Evolutionary conservation across 257 asterid species (phyloP), one percentile per base, ranked within the genome.

Genomic region (Lavandula angustifolia): DNA sequence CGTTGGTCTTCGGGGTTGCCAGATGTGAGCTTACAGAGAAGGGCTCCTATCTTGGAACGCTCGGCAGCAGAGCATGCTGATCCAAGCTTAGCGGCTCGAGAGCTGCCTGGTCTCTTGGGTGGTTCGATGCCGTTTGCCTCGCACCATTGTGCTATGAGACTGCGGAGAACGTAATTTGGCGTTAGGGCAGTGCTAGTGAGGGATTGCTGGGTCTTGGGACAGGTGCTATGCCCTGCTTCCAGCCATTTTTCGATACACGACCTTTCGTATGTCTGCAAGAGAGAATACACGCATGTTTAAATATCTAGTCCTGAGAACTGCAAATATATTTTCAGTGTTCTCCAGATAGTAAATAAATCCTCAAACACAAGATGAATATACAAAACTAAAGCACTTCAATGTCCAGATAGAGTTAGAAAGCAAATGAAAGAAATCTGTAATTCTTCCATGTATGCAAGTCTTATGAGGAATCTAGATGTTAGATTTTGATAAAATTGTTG

Each of bases 141-240:
- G 41, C 99, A 94, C 99, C 99, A 94, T 67, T 90, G 99, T 1
- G 87, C 88, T 63, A 94, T 90, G 43, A 94, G 95, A 72, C 99
- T 94, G 44, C 98, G 95, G 13, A 90, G 92, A 60, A 87, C 99
- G 18, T 90, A 94, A 55, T 94, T 94, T 54, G 99, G 99, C 9
- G 99, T 90, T 29, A 94, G 84, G 46, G 81, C 65, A 16, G 66
- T 82, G 82, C 85, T 86, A 7, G 89, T 80, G 12, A 94, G 95
- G 7, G 88, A 68, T 80, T 86, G 92, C 60, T 86, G 99, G 13
- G 99, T 94, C 84, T 94, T 94, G 54, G 99, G 99, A 42, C 98
- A 94, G 40, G 96, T 90, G 13, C 73, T 64, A 37, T 87, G 96
- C 64, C 98, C 98, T 9, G 87, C 86, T 74, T 82, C 92, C 54